phyloP scores from a whole-genome alignment of 2,329 filamentous ascomycete genomes.

The Talaromyces sp. region DNA sequence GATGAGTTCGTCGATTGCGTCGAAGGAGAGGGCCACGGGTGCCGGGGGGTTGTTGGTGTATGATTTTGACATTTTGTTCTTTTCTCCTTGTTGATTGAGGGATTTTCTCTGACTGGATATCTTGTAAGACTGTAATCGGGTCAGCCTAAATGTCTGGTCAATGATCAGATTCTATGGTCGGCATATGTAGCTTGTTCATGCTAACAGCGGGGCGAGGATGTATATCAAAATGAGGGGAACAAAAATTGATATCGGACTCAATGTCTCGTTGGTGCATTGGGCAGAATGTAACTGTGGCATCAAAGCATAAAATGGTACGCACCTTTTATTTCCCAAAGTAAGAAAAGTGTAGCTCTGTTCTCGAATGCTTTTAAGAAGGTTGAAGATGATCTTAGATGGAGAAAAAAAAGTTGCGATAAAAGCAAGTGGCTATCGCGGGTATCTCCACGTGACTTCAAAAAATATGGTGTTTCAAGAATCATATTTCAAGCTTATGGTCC shows the following conservation, averaged over 20 bases:
- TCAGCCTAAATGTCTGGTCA: background rate
- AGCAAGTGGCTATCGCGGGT: conserved; percentile 11
- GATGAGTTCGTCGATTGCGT: conserved; percentile 86
- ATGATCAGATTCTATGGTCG: background rate
- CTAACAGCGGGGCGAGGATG: background rate
- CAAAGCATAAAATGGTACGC: background rate
- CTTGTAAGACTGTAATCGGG: background rate
- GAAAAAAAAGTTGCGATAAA: conserved; percentile 11
- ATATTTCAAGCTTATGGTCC: background rate
- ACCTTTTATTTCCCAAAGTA: background rate
- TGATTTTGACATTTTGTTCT: conserved; percentile 1
- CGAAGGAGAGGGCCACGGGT: conserved; percentile 57
- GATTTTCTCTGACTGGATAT: background rate
- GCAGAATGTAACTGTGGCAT: too few species aligned
- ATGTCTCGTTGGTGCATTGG: background rate
- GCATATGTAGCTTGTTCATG: background rate
- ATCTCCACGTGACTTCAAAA: conserved; percentile 11
- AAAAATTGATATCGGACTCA: background rate
- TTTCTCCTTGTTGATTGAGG: too few species aligned
- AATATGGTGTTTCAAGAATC: background rate
- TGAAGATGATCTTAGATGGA: background rate
- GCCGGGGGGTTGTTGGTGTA: conserved; percentile 8
- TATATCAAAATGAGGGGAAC: background rate
- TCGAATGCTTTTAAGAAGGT: background rate
- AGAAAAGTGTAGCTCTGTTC: background rate